These are phyloP conservation scores for Echinosophora koreensis DNA, from an alignment of 306 rosid genomes.

Conservation along the genomic window DNA sequence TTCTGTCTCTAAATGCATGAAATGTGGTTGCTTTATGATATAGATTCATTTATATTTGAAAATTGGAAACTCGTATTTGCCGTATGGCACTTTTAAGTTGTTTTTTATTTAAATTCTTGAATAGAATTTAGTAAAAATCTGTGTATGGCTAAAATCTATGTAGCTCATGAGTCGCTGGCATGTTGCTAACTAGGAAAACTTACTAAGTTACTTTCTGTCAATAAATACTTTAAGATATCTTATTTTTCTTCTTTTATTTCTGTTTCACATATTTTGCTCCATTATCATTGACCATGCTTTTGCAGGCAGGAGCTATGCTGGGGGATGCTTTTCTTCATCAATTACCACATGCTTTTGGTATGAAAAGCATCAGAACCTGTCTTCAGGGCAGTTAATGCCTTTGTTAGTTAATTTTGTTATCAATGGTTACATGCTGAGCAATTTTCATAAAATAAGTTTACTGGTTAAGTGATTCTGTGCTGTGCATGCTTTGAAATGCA, in stretches of 20 bases:
- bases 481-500: neutral
- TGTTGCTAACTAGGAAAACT: constrained; percentile 36
- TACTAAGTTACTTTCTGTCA: constrained; percentile 22
- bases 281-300: constrained; percentile 37
- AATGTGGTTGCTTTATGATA: neutral
- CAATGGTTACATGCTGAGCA: constrained; percentile 3
- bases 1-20: constrained; percentile 12
- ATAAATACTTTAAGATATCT: constrained; percentile 5
- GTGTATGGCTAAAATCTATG: neutral
- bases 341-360: constrained; percentile 98
- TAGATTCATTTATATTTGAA: neutral
- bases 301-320: constrained; percentile 99
- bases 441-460: neutral
- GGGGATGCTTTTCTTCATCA: constrained; percentile 99
- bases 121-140: neutral
- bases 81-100: neutral
- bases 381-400: constrained; percentile 27
- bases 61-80: neutral
- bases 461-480: neutral
- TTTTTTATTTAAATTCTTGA: constrained; percentile 12
- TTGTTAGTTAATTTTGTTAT: constrained; percentile 11
- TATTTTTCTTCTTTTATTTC: constrained; percentile 25
- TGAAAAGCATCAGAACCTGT: constrained; percentile 36
- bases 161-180: constrained; percentile 14
- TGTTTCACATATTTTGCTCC: constrained; percentile 29